Conservation (phyloP, 2,329 filamentous ascomycete genomes). For the Phoma sp. region DNA sequence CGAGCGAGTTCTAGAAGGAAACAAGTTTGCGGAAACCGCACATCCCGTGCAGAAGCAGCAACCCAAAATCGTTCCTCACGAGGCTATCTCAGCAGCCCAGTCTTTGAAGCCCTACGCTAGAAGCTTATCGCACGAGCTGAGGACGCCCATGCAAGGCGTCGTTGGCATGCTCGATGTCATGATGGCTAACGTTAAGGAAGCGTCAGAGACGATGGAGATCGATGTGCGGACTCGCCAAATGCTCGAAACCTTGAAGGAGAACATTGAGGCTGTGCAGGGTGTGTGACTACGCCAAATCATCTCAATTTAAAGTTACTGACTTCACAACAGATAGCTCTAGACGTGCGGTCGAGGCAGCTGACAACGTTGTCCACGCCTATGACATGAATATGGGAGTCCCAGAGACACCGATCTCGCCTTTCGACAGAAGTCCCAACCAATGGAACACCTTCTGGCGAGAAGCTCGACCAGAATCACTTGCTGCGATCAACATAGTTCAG, state of each 20-base stretch:
- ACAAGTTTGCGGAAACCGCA: slow-evolving; percentile 49
- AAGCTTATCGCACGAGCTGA: slow-evolving; percentile 72
- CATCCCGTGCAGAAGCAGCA: slow-evolving; percentile 28
- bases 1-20: slow-evolving; percentile 62
- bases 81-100: slow-evolving; percentile 64
- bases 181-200: slow-evolving; percentile 73
- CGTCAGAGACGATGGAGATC: slow-evolving; percentile 62
- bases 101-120: slow-evolving; percentile 75
- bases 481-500: slow-evolving; percentile 51
- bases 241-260: slow-evolving; percentile 68
- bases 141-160: slow-evolving; percentile 77
- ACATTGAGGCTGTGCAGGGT: slow-evolving; percentile 75
- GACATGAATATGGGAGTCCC: slow-evolving; percentile 77
- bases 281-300: slow-evolving; percentile 39
- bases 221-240: slow-evolving; percentile 60
- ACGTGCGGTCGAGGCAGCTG: slow-evolving; percentile 73
- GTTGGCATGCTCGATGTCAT: slow-evolving; percentile 79
- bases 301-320: slow-evolving; percentile 15
- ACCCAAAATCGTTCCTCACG: slow-evolving; percentile 59
- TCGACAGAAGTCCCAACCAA: slow-evolving; percentile 38
- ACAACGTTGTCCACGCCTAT: slow-evolving; percentile 77
- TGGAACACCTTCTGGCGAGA: slow-evolving; percentile 42
- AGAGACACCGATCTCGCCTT: slow-evolving; percentile 61
- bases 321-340: slow-evolving; percentile 66
- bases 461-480: slow-evolving; percentile 52